Evolutionary conservation across 805 yeast genomes (phyloP).

Genomic region (Starmerella scarabaei): DNA sequence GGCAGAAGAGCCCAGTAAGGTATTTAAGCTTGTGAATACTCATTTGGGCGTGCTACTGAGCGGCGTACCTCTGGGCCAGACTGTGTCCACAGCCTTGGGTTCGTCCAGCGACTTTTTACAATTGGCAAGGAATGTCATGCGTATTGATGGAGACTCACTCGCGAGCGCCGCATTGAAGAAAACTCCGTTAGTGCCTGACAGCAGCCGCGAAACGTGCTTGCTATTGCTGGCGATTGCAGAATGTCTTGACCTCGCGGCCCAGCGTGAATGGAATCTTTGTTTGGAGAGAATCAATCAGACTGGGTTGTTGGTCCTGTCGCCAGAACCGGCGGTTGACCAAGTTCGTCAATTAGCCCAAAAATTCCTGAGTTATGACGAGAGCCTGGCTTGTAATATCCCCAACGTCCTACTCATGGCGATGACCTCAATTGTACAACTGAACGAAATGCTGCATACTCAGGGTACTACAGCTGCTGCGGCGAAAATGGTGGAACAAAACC

Average conservation of each 20-base stretch:
- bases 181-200: constrained; percentile 30
- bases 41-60: constrained; percentile 66
- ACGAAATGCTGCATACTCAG: constrained; percentile 26
- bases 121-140: constrained; percentile 30
- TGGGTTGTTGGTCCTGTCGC: constrained; percentile 51
- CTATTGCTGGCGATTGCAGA: constrained; percentile 52
- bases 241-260: constrained; percentile 48
- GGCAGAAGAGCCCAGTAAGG: constrained; percentile 76
- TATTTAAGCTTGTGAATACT: constrained; percentile 58
- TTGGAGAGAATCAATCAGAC: constrained; percentile 44
- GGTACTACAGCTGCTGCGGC: constrained; percentile 17
- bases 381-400: constrained; percentile 68
- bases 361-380: constrained; percentile 49
- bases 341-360: constrained; percentile 62
- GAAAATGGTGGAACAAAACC: constrained; percentile 18
- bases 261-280: constrained; percentile 46
- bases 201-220: constrained; percentile 52
- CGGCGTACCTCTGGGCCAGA: constrained; percentile 53
- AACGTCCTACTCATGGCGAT: constrained; percentile 65
- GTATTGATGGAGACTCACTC: constrained; percentile 31
- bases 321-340: constrained; percentile 34
- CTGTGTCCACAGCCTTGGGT: constrained; percentile 28
- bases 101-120: constrained; percentile 24
- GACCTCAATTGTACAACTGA: constrained; percentile 52
- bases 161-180: constrained; percentile 33